Percentiles rank a stretch among this genome's conserved stretches.
Evolutionary conservation across 148 eudicot genomes (phyloP).

Genomic region (Cornus florida): DNA sequence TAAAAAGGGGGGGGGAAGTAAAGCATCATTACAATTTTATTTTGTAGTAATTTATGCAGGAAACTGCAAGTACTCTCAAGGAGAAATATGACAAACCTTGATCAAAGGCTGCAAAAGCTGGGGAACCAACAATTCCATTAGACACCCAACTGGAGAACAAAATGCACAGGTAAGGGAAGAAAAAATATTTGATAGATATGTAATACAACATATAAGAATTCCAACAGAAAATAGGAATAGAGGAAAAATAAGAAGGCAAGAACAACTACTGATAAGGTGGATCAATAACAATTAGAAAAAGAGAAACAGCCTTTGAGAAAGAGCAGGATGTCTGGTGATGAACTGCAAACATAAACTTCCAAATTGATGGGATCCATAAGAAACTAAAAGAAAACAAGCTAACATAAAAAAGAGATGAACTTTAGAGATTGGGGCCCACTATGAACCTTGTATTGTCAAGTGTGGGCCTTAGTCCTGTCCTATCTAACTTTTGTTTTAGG

Average conservation of each 20-base stretch:
- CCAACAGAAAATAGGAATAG: not conserved
- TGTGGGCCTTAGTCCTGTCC: too few species aligned
- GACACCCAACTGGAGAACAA: constrained; percentile 73
- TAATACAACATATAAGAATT: not conserved
- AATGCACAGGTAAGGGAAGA: not conserved
- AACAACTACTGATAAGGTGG: not conserved
- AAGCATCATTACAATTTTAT: not conserved
- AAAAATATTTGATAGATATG: not conserved
- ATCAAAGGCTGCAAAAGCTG: constrained; percentile 98
- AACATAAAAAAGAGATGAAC: too few species aligned
- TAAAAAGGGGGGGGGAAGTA: constrained; percentile 19
- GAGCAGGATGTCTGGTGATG: not conserved
- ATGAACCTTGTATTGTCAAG: too few species aligned
- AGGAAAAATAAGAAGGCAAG: not conserved
- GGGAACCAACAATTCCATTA: constrained; percentile 97
- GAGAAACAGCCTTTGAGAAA: not conserved
- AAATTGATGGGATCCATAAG: not conserved
- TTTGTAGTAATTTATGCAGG: not conserved
- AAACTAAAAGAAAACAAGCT: too few species aligned
- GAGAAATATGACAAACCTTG: constrained; percentile 60
- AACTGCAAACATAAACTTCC: not conserved
- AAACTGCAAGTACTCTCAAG: constrained; percentile 1
- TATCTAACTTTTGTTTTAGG: too few species aligned
- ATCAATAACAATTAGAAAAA: not conserved
- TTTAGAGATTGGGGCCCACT: too few species aligned